Evolutionary conservation across 192 early-diverging fungal genomes (phyloP), one percentile per base, ranked within the genome.

Genomic region (Backusella macrospora): DNA sequence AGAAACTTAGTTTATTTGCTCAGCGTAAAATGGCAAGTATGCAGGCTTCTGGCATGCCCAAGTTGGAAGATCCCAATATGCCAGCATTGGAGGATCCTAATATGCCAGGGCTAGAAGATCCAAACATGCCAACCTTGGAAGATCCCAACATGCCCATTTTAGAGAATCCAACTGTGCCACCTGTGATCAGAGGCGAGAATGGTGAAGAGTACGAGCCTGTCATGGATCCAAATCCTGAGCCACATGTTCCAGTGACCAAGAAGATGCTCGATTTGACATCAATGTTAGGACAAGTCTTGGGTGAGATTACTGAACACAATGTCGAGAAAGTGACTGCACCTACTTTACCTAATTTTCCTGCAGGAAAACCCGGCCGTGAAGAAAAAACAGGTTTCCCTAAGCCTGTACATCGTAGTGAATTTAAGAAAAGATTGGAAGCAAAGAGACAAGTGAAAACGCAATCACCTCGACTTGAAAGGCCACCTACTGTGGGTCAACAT

Each of bases 261-360:
- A 76, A 76, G 26, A 74, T 81, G 72, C 40, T 81, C 6, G 80
- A 81, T 64, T 45, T 81, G 46, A 78, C 74, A n/a, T 76, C 74
- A 6, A 65, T 75, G 69, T 49, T 83, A 6, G 76, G 74, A 18
- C 65, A 48, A 40, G 74, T 74, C 14, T 64, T 78, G 47, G 76
- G 71, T 2, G 21, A 74, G 18, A 72, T 84, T 4, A 73, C 62
- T 2, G 72, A 79, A 73, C 76, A 77, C 46, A 66, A 23, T 15
- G 70, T 72, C 4, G 64, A 66, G 1, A 52, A 44, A 6, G 76
- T 68, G 0, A 38, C 37, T 0, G 63, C 76, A 23, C 76, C 76
- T 14, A 65, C 23, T 10, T 16, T 64, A 15, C 38, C 59, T 7
- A n/a, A 0, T 16, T 39, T 65, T 21, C 43, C 43, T 15, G 7